A percentile compares a stretch with the other conserved stretches of the same genome.
Evolutionary conservation across 352 stramenopile species (phyloP).

Genomic region (Pythium utonaiense): DNA sequence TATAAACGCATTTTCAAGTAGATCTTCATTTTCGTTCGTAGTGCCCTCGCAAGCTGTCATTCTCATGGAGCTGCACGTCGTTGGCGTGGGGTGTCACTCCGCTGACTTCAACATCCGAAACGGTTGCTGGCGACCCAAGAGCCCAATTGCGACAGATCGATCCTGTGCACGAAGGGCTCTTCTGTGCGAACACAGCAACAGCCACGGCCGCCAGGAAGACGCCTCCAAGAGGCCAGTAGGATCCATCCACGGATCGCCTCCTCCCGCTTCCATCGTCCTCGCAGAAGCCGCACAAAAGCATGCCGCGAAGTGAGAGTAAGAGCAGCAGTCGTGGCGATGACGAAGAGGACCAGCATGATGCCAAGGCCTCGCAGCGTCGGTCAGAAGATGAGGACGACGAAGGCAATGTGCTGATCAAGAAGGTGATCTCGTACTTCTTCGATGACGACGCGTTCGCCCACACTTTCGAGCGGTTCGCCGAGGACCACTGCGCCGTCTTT

Average conservation of each 20-base stretch:
- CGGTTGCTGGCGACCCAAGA: neutral
- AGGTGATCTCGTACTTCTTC: conserved; percentile 78
- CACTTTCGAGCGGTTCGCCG: conserved; percentile 68
- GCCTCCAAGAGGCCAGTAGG: neutral
- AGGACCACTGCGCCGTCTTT: conserved; percentile 56
- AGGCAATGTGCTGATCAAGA: conserved; percentile 35
- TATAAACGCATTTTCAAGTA: conserved; percentile 9
- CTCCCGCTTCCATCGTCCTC: neutral
- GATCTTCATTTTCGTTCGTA: neutral
- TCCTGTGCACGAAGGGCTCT: neutral
- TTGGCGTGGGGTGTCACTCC: neutral
- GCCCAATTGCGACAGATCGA: conserved; percentile 1
- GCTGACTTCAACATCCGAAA: conserved; percentile 22
- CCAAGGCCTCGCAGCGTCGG: conserved; percentile 7
- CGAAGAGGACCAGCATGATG: conserved; percentile 17
- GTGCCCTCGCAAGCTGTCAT: too few relatives aligned
- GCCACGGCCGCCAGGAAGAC: neutral
- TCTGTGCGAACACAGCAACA: neutral
- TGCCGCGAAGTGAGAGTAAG: conserved; percentile 26
- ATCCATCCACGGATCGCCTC: neutral
- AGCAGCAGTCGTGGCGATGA: conserved; percentile 19
- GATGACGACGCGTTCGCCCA: conserved; percentile 73
- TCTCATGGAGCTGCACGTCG: neutral
- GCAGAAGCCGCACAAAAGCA: neutral
- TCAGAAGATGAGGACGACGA: neutral